Percentiles rank a stretch among this genome's conserved stretches.
Evolutionary conservation across 1,284 basidiomycete genomes (phyloP).

Genomic region (Leccinum fallax): DNA sequence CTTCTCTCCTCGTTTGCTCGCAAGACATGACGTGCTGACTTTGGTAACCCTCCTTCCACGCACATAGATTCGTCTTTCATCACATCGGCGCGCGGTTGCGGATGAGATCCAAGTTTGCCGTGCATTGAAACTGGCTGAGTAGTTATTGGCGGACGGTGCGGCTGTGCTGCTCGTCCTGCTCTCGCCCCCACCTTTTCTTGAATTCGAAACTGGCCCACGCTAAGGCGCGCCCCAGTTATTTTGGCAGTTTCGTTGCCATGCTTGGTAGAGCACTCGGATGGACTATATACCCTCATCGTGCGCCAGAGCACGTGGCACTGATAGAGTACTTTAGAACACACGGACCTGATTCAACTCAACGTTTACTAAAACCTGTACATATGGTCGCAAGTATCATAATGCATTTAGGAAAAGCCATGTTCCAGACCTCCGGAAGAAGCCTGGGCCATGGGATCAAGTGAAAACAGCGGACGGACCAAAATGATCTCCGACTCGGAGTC

Average conservation of each 20-base stretch:
- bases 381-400: not conserved
- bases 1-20: not conserved
- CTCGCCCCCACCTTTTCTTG: not conserved
- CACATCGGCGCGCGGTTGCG: slow-evolving; percentile 39
- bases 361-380: not conserved
- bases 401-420: not conserved
- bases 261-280: not conserved
- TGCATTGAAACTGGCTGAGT: slow-evolving; percentile 9
- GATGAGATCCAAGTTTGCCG: slow-evolving; percentile 39
- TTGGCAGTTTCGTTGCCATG: not conserved
- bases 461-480: too few relatives aligned
- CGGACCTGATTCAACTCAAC: not conserved
- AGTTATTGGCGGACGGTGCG: not conserved
- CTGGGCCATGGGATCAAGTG: too few relatives aligned
- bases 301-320: not conserved
- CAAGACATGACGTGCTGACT: slow-evolving; percentile 8
- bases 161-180: not conserved
- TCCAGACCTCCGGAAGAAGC: too few relatives aligned
- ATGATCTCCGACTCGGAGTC: too few relatives aligned
- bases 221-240: not conserved
- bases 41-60: not conserved
- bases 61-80: slow-evolving; percentile 40
- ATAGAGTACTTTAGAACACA: not conserved
- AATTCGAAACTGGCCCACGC: not conserved
- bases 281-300: not conserved